Base-by-base conservation (phyloP, 108 stramenopile species). In the Schizochytrium sp. region DNA sequence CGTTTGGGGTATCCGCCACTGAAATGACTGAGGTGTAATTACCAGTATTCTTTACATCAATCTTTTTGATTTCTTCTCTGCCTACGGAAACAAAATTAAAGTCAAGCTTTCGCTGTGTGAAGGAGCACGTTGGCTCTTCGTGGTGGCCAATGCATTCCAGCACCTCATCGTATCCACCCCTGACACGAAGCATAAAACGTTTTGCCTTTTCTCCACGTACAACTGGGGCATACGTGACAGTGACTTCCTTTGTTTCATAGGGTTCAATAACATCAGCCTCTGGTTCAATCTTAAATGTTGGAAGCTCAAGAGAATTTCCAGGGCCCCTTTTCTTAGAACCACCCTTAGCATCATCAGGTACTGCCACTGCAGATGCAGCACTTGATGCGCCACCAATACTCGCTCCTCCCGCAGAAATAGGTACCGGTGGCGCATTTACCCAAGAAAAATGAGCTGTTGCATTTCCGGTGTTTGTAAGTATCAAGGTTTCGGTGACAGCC, bases 81-180 rank as follows among this genome's bases (percentile, higher is more conserved):
- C 92, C 94, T 10, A 94, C 93, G 3, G 94, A 41, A 7, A 90
- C 89, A 12, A 53, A 57, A 42, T 91, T 92, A 64, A 93, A 93
- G 88, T 92, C 93, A 46, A 92, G 88, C 76, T 72, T 61, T 47
- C 88, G 55, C 46, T 89, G 49, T 41, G 46, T 44, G 88, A 92
- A 91, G 46, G 42, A 72, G 58, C 88, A 88, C 69, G n/a, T 90
- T 15, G 88, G 87, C 41, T 92, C 92, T 4, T 61, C 56, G 42
- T 91, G 57, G 46, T 58, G 42, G n/a, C 92, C 92, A 15, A 19
- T 38, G 15, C 91, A 90, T 38, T 15, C 19, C 19, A 92, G 88
- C 44, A 57, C 45, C 57, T 91, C 89, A 4, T 91, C 92, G 4
- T 89, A 41, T 40, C 91, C 92, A 3, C 92, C 92, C 4, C 89